Percentiles rank a stretch among this genome's conserved stretches.
Evolutionary conservation across 225 moss, liverwort and hornwort species (phyloP).

Genomic region (Bryoerythrophyllum caledonicum): DNA sequence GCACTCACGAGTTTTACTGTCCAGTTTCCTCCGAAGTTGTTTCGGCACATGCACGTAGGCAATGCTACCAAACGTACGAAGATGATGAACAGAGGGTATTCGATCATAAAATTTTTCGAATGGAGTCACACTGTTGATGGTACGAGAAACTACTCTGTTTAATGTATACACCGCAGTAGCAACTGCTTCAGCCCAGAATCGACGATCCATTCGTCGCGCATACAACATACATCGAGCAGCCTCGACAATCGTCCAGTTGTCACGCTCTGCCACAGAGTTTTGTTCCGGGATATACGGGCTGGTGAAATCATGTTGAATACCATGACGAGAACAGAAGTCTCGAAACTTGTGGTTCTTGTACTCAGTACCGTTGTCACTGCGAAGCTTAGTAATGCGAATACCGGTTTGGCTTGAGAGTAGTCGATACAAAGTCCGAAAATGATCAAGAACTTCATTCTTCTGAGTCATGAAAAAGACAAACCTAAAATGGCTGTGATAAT

Average conservation of each 20-base stretch:
- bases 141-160: not conserved
- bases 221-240: not conserved
- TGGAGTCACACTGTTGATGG: not conserved
- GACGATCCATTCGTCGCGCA: fast-evolving
- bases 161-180: not conserved
- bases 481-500: not conserved
- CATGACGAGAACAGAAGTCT: not conserved
- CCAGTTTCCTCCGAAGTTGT: not conserved
- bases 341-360: too few species aligned
- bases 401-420: too few species aligned
- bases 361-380: not conserved
- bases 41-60: not conserved
- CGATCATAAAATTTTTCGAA: not conserved
- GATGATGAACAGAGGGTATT: not conserved
- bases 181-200: not conserved
- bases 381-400: too few species aligned
- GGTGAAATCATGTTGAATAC: not conserved
- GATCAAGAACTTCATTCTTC: too few species aligned
- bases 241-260: not conserved
- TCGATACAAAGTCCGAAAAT: too few species aligned
- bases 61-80: not conserved
- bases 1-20: not conserved
- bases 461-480: not conserved
- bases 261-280: too few species aligned
- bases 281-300: too few species aligned